These are phyloP conservation scores for Canavalia gladiata DNA, from an alignment of 306 rosid genomes.

Conservation along the genomic window DNA sequence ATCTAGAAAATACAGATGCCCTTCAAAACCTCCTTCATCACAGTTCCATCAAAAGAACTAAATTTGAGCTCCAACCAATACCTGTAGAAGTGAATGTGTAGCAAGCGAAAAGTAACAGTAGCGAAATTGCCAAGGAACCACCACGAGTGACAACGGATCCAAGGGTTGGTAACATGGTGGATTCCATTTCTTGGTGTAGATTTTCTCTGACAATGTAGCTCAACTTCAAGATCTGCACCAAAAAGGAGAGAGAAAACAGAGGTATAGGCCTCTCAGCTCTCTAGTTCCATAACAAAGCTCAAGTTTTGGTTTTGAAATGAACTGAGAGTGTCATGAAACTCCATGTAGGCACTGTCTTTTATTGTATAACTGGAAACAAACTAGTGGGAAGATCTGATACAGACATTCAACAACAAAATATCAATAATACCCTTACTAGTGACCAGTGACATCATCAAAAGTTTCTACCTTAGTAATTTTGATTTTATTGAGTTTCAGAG, in stretches of 20 bases:
- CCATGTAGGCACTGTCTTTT: conserved; percentile 1
- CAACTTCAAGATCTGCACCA: conserved; percentile 59
- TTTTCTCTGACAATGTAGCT: conserved; percentile 37
- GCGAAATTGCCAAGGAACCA: conserved; percentile 54
- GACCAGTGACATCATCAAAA: too few species aligned
- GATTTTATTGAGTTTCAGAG: too few species aligned
- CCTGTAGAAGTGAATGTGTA: conserved; percentile 83
- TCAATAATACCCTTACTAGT: conserved; percentile 34
- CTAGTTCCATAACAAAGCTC: conserved; percentile 36
- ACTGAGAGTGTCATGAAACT: not conserved
- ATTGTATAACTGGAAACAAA: conserved; percentile 1
- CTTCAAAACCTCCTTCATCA: not conserved
- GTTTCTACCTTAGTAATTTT: too few species aligned
- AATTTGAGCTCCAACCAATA: conserved; percentile 29
- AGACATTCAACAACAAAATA: conserved; percentile 19
- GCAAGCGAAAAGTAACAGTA: conserved; percentile 62
- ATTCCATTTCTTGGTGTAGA: conserved; percentile 65
- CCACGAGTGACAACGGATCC: conserved; percentile 65
- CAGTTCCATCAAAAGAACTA: not conserved
- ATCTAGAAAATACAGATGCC: conserved; percentile 6
- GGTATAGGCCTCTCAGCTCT: conserved; percentile 31
- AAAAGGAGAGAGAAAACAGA: conserved; percentile 30
- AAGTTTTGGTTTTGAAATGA: conserved; percentile 26
- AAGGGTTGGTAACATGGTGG: conserved; percentile 44
- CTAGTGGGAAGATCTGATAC: conserved; percentile 19